A percentile compares a stretch with the other conserved stretches of the same genome.
These are phyloP conservation scores for Flaveria floridana DNA, from an alignment of 140 eudicot species.

Conservation along the genomic window DNA sequence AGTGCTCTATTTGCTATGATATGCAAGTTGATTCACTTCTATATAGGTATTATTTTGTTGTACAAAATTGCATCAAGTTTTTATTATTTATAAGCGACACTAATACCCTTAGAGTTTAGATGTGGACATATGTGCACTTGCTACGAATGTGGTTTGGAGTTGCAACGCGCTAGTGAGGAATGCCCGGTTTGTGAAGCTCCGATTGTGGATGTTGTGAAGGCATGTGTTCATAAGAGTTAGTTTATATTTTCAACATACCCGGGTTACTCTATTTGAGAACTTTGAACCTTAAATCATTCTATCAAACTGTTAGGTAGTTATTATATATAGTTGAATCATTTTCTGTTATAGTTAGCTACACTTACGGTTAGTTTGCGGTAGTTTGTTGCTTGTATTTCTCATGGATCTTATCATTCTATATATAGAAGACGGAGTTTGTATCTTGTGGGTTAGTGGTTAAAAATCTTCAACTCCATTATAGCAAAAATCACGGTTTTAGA, in stretches of 20 bases:
- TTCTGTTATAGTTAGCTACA: too few relatives aligned
- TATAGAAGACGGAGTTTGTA: too few relatives aligned
- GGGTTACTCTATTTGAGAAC: background rate
- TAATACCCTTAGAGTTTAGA: constrained; percentile 33
- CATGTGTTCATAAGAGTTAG: constrained; percentile 30
- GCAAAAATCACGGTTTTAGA: too few relatives aligned
- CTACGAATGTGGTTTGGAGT: constrained; percentile 64
- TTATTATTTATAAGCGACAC: background rate
- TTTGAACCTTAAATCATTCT: background rate
- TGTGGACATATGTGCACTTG: constrained; percentile 98
- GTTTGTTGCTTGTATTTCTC: too few relatives aligned
- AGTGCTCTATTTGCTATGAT: constrained; percentile 58
- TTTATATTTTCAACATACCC: constrained; percentile 4
- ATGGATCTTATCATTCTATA: too few relatives aligned
- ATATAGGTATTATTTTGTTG: constrained; percentile 52
- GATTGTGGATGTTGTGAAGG: constrained; percentile 67
- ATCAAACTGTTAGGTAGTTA: background rate
- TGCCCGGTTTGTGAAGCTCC: constrained; percentile 83
- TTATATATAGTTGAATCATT: too few relatives aligned
- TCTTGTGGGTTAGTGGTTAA: too few relatives aligned
- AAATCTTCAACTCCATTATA: too few relatives aligned
- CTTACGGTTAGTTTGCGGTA: too few relatives aligned
- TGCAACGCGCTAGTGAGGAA: constrained; percentile 61
- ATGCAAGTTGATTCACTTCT: constrained; percentile 64
- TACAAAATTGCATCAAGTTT: background rate